These are phyloP conservation scores for Apiotrichum sp. DNA, from an alignment of 1,284 basidiomycete species.

Conservation along the genomic window DNA sequence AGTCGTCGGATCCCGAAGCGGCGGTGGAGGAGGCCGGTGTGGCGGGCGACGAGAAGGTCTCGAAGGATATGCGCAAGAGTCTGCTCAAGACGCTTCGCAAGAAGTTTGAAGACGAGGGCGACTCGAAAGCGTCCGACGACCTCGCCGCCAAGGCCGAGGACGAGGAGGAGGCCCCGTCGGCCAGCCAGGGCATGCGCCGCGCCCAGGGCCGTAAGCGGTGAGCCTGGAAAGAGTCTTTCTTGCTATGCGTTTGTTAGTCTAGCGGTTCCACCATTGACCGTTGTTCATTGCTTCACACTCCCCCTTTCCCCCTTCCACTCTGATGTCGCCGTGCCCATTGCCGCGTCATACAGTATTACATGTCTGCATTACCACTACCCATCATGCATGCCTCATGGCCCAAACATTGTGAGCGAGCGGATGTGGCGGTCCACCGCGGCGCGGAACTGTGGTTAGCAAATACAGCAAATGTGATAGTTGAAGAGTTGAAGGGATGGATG, in stretches of 20 bases:
- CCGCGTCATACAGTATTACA: background rate
- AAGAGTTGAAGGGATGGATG: too few species aligned
- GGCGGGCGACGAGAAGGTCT: conserved; percentile 58
- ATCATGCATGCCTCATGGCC: background rate
- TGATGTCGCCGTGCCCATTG: too few species aligned
- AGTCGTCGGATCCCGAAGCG: conserved; percentile 20
- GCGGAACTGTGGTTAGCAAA: conserved; percentile 57
- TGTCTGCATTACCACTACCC: background rate
- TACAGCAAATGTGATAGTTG: conserved; percentile 1
- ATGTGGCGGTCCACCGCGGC: conserved; percentile 72
- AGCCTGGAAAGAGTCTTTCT: too few species aligned
- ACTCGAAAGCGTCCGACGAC: conserved; percentile 11
- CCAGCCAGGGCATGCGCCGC: background rate
- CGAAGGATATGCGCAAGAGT: conserved; percentile 65
- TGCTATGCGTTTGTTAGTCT: too few species aligned
- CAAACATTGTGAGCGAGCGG: conserved; percentile 45
- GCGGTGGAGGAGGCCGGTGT: conserved; percentile 50
- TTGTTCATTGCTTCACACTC: too few species aligned
- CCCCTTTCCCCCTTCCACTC: too few species aligned
- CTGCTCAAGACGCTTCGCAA: conserved; percentile 71
- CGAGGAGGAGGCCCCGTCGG: conserved; percentile 9
- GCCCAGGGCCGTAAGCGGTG: background rate
- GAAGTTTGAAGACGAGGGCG: conserved; percentile 55
- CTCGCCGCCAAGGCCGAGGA: conserved; percentile 3
- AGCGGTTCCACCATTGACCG: too few species aligned